Conservation (phyloP, 2,329 filamentous ascomycete genomes). For the Fusarium humuli region DNA sequence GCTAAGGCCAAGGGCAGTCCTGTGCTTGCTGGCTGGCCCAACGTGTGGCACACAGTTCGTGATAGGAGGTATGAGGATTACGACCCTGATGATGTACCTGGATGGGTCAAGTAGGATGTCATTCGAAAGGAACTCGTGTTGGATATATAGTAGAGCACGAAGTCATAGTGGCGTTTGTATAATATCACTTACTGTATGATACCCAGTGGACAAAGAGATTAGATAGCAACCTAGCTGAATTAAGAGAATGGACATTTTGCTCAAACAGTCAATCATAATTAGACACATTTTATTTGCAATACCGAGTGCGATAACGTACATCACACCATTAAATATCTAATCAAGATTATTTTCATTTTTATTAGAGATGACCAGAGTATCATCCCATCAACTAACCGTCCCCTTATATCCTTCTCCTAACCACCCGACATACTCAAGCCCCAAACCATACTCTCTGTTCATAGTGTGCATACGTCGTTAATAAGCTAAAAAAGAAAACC, state of each 20-base stretch:
- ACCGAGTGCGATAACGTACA: slow-evolving; percentile 26
- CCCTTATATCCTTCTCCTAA: slow-evolving; percentile 10
- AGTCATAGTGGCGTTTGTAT: slow-evolving; percentile 29
- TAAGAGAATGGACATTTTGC: slow-evolving; percentile 2
- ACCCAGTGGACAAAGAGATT: slow-evolving; percentile 30
- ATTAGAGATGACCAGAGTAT: slow-evolving; percentile 31
- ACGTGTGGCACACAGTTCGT: slow-evolving; percentile 75
- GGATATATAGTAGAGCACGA: slow-evolving; percentile 1
- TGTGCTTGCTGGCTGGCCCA: slow-evolving; percentile 79
- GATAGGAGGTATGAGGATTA: slow-evolving; percentile 67
- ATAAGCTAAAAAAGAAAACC: slow-evolving; percentile 41
- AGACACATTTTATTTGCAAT: slow-evolving; percentile 36
- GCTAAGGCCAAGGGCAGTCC: slow-evolving; percentile 74
- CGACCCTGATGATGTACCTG: slow-evolving; percentile 76
- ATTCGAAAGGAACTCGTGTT: neutral
- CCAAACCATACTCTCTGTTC: slow-evolving; percentile 31
- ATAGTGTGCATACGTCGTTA: slow-evolving; percentile 47
- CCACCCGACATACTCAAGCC: slow-evolving; percentile 27
- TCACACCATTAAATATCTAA: slow-evolving; percentile 42
- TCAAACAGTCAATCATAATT: slow-evolving; percentile 16
- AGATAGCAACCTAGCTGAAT: neutral
- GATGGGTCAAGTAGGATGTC: slow-evolving; percentile 73
- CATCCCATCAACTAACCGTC: slow-evolving; percentile 30
- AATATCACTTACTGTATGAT: slow-evolving; percentile 32
- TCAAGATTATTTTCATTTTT: slow-evolving; percentile 39